Conservation (phyloP, 2,329 filamentous ascomycete genomes). For the Helicocarpus griseus region DNA sequence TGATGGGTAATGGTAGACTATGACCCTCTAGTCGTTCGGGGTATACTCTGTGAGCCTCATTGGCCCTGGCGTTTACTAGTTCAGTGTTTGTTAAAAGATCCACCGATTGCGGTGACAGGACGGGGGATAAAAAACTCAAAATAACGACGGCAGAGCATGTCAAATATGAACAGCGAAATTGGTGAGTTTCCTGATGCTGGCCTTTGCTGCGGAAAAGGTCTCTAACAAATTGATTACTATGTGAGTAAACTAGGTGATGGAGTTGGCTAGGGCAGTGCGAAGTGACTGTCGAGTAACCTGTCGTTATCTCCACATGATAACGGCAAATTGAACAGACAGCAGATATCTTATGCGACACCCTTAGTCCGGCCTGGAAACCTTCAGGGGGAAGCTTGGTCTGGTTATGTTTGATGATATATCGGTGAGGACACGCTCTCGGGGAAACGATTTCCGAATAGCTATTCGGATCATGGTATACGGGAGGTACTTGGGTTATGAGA, state of each 20-base stretch:
- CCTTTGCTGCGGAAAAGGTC: constrained; percentile 16
- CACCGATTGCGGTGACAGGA: constrained; percentile 41
- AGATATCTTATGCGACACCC: constrained; percentile 44
- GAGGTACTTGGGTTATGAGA: constrained; percentile 49
- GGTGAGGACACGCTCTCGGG: constrained; percentile 47
- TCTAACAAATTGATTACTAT: constrained; percentile 18
- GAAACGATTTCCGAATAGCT: constrained; percentile 28
- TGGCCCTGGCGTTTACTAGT: constrained; percentile 43
- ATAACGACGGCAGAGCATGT: constrained; percentile 46
- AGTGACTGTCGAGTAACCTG: constrained; percentile 41
- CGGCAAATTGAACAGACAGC: constrained; percentile 54
- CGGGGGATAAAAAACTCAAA: constrained; percentile 42
- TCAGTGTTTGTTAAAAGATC: constrained; percentile 45
- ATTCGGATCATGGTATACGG: constrained; percentile 31
- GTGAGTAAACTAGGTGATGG: constrained; percentile 48
- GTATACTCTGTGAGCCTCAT: constrained; percentile 41
- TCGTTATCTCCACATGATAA: constrained; percentile 49
- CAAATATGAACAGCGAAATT: constrained; percentile 51
- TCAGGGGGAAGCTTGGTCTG: constrained; percentile 43
- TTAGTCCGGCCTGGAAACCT: constrained; percentile 24
- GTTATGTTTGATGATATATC: constrained; percentile 46
- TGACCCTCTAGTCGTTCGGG: constrained; percentile 47
- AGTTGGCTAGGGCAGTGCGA: constrained; percentile 43
- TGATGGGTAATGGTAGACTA: constrained; percentile 41
- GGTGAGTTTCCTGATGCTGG: constrained; percentile 34